Evolutionary conservation across 768 basidiomycete genomes (phyloP), one percentile per base, ranked within the genome.

Genomic region (Porpolomopsis calyptriformis): DNA sequence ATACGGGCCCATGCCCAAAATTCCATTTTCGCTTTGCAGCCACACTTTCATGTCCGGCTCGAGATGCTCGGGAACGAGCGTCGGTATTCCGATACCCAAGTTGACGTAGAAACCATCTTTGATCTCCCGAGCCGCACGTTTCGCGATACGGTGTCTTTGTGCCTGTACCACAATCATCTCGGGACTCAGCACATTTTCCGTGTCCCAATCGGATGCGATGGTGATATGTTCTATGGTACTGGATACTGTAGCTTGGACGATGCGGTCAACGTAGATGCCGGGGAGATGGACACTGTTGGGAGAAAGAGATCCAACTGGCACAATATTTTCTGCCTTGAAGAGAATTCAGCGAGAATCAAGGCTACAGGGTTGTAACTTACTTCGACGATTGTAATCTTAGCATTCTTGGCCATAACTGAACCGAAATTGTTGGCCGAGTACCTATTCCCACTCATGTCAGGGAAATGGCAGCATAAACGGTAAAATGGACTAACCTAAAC

Each of bases 11-110:
- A 85, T 85, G 39, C 87, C 87, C 47, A 92, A 68, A 49, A 92
- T 81, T 26, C 89, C 89, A 51, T 92, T 92, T 69, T 92, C 89
- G 58, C 86, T 89, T 62, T 92, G 89, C 58, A 88, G 56, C 85
- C 85, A 90, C n/a, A 92, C 88, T 42, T 72, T 74, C 8, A 89
- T 78, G 44, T 76, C 81, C 47, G 78, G 71, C 39, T 76, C 76
- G 35, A 90, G 61, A 61, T 82, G 78, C 55, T 86, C 85, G 0
- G 89, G 85, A 18, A 90, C 84, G 9, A 92, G 74, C 4, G 88
- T 92, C 24, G 88, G 89, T 78, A 92, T 92, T 20, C 89, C 89
- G 53, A 92, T 89, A 23, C 89, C 89, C 47, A 92, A 67, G 52
- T 92, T 92, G 50, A 91, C 88, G 51, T 89, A 82, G 68, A 73